phyloP scores from a whole-genome alignment of 2,329 filamentous ascomycete genomes.

The Stagonosporopsis tanaceti region DNA sequence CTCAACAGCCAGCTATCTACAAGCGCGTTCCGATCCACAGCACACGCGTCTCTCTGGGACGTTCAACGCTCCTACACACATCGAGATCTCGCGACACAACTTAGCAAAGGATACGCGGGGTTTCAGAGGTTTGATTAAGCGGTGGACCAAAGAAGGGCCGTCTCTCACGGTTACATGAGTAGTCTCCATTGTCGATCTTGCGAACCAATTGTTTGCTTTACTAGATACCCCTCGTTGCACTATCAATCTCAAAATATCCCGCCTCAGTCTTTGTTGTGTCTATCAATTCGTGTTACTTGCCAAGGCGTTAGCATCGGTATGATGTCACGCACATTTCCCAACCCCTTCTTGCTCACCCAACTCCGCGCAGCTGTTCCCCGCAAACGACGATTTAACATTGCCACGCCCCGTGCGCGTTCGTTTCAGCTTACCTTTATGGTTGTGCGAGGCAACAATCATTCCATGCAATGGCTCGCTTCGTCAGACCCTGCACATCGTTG shows the following conservation, averaged over 20 bases:
- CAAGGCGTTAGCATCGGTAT: conserved; percentile 12
- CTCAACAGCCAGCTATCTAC: conserved; percentile 10
- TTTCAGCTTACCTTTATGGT: conserved; percentile 10
- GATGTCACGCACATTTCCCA: conserved; percentile 10
- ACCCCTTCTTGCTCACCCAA: conserved; percentile 6
- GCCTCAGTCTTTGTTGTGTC: background rate
- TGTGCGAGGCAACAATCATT: conserved; percentile 15
- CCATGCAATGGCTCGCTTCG: conserved; percentile 7
- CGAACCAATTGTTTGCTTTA: background rate
- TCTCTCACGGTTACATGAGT: conserved; percentile 5
- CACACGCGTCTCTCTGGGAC: conserved; percentile 31
- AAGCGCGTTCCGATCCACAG: conserved; percentile 13
- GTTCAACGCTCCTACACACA: conserved; percentile 40
- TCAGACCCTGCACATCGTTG: conserved; percentile 20
- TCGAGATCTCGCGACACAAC: conserved; percentile 32
- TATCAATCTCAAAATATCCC: background rate
- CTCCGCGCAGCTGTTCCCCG: conserved; percentile 8
- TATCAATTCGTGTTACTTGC: conserved; percentile 6
- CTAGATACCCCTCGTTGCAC: conserved; percentile 5
- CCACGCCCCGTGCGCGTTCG: conserved; percentile 8
- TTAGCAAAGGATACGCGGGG: conserved; percentile 23
- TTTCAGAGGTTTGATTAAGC: conserved; percentile 19
- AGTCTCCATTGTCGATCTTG: background rate
- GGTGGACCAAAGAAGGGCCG: conserved; percentile 20
- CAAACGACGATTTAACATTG: conserved; percentile 11